Conservation (phyloP, 108 stramenopile genomes). For the Epipyxis sp. region DNA sequence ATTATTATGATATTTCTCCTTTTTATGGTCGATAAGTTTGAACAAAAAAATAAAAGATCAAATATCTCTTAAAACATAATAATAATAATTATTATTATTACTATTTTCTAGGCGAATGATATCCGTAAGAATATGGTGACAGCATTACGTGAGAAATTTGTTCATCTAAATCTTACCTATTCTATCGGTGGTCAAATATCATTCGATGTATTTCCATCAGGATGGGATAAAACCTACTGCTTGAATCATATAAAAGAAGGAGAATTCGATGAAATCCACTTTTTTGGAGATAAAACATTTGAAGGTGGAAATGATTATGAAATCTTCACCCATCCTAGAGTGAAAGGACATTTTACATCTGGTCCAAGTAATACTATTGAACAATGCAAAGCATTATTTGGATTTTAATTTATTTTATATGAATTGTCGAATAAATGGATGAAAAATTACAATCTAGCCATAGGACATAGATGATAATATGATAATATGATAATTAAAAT, state of each 20-base stretch:
- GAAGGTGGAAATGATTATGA: constrained; percentile 98
- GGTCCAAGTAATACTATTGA: constrained; percentile 88
- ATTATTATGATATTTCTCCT: constrained; percentile 34
- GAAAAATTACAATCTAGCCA: no score
- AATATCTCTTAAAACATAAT: no score
- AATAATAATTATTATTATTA: background rate
- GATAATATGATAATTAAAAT: no score
- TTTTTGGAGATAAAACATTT: constrained; percentile 99
- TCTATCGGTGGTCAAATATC: constrained; percentile 98
- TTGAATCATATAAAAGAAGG: constrained; percentile 67
- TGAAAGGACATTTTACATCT: constrained; percentile 92
- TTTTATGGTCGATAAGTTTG: no score
- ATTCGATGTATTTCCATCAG: constrained; percentile 93
- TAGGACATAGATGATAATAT: no score
- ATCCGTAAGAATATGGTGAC: constrained; percentile 82
- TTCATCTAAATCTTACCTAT: constrained; percentile 80
- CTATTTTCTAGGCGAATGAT: background rate
- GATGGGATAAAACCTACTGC: constrained; percentile 99
- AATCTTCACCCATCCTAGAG: constrained; percentile 83
- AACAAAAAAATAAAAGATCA: no score
- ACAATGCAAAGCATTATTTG: constrained; percentile 82
- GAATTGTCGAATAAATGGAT: no score
- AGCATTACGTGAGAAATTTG: constrained; percentile 75
- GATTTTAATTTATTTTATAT: background rate
- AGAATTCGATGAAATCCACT: constrained; percentile 96